These are phyloP conservation scores for Fraxinus sp. DNA, from an alignment of 305 asterid species.

Conservation along the genomic window DNA sequence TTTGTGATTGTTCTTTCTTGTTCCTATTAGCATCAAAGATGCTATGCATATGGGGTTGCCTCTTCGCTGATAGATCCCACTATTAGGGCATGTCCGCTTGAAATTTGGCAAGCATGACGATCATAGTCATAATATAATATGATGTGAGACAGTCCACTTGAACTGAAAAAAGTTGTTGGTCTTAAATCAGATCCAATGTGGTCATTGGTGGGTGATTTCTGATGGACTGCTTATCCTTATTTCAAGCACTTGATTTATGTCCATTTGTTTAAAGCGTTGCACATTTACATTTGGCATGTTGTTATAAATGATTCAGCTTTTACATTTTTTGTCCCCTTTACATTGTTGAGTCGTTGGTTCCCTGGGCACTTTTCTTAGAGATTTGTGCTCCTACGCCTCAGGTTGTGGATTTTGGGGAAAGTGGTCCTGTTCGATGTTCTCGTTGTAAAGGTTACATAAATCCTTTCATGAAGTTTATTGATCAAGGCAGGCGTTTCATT, in stretches of 20 bases:
- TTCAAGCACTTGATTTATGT: background rate
- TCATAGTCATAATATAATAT: background rate
- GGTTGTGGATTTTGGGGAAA: slow-evolving; percentile 98
- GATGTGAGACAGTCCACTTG: background rate
- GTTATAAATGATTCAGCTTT: background rate
- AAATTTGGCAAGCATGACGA: background rate
- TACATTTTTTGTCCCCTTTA: background rate
- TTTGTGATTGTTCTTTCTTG: background rate
- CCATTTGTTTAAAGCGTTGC: background rate
- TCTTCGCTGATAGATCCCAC: background rate
- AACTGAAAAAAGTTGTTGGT: background rate
- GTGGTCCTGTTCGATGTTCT: slow-evolving; percentile 98
- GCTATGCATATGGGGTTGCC: background rate
- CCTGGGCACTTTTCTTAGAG: background rate
- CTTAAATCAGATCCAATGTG: background rate
- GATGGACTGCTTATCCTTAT: background rate
- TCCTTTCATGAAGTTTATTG: slow-evolving; percentile 93
- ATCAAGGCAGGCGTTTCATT: slow-evolving; percentile 90
- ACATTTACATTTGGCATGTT: slow-evolving; percentile 1
- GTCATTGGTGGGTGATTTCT: background rate
- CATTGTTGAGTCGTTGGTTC: background rate
- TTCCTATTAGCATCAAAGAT: slow-evolving; percentile 6
- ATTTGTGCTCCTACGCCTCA: slow-evolving; percentile 18
- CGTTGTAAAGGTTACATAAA: slow-evolving; percentile 98
- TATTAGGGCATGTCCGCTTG: background rate